Evolutionary conservation across 257 asterid genomes (phyloP).

Genomic region (Knoxia roxburghii): DNA sequence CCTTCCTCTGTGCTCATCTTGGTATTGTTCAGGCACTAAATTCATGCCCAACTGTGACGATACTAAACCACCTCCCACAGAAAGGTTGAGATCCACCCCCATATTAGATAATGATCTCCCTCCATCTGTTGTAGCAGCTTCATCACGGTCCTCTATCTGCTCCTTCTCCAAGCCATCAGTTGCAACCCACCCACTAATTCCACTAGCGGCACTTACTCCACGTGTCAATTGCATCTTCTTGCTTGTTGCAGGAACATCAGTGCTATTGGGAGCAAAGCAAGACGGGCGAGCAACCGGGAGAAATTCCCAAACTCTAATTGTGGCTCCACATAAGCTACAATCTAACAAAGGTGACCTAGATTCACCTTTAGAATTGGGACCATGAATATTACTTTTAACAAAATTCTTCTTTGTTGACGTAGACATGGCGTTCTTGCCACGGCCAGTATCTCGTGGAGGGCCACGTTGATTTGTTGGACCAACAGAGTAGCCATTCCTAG

Average conservation of each 20-base stretch:
- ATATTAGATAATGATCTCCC: conserved; percentile 76
- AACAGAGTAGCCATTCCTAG: conserved; percentile 79
- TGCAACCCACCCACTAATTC: conserved; percentile 91
- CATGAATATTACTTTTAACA: conserved; percentile 41
- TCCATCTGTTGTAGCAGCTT: conserved; percentile 73
- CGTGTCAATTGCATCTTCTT: conserved; percentile 85
- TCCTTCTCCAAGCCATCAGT: conserved; percentile 69
- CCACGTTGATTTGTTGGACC: conserved; percentile 61
- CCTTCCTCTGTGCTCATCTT: conserved; percentile 48
- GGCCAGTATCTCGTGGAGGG: conserved; percentile 68
- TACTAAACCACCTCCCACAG: conserved; percentile 74
- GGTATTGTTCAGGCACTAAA: conserved; percentile 46
- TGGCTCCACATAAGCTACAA: conserved; percentile 98
- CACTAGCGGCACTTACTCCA: conserved; percentile 99
- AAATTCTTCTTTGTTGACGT: conserved; percentile 51
- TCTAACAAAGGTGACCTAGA: conserved; percentile 89
- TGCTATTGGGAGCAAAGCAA: conserved; percentile 65
- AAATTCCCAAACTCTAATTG: conserved; percentile 93
- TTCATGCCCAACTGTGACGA: conserved; percentile 56
- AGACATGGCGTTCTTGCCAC: conserved; percentile 77
- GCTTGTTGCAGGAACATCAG: conserved; percentile 73
- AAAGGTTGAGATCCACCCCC: conserved; percentile 83
- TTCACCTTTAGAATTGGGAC: conserved; percentile 54
- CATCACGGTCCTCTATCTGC: conserved; percentile 76
- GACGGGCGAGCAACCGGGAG: conserved; percentile 74